Percentiles rank a stretch among this genome's conserved stretches.
Evolutionary conservation across 805 yeast species (phyloP).

Genomic region (Saturnispora halmiae): DNA sequence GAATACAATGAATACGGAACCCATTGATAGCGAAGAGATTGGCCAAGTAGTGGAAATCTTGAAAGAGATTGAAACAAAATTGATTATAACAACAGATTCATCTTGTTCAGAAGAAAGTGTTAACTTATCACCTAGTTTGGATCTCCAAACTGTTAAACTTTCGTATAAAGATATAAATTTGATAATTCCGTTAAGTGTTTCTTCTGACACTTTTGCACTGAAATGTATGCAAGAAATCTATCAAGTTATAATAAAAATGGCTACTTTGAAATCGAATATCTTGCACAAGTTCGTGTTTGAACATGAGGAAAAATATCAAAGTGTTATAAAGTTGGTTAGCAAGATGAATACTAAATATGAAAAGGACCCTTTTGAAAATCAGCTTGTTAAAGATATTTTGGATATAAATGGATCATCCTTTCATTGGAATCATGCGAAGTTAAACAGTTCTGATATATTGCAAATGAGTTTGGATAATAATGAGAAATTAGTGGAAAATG

Average conservation of each 20-base stretch:
- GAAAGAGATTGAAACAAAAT: background rate
- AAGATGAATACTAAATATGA: background rate
- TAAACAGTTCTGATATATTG: no score
- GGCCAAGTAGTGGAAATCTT: background rate
- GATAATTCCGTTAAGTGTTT: background rate
- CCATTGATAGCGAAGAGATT: background rate
- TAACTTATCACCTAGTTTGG: background rate
- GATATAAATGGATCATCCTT: background rate
- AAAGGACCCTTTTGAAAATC: slow-evolving; percentile 1
- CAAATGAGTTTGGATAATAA: no score
- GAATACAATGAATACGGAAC: background rate
- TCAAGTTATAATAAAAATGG: background rate
- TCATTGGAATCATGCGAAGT: background rate
- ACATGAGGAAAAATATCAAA: background rate
- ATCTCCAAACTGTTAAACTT: background rate
- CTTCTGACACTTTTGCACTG: background rate
- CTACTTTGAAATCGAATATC: background rate
- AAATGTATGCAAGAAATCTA: background rate
- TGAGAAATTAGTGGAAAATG: no score
- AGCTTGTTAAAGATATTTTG: background rate
- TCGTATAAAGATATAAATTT: no score
- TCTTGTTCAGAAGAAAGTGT: no score
- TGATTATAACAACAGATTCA: background rate
- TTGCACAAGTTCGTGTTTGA: background rate
- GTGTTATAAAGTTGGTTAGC: background rate